A percentile compares a stretch with the other conserved stretches of the same genome.
Evolutionary conservation across 345 rosid genomes (phyloP).

Genomic region (Lepidium didymum): DNA sequence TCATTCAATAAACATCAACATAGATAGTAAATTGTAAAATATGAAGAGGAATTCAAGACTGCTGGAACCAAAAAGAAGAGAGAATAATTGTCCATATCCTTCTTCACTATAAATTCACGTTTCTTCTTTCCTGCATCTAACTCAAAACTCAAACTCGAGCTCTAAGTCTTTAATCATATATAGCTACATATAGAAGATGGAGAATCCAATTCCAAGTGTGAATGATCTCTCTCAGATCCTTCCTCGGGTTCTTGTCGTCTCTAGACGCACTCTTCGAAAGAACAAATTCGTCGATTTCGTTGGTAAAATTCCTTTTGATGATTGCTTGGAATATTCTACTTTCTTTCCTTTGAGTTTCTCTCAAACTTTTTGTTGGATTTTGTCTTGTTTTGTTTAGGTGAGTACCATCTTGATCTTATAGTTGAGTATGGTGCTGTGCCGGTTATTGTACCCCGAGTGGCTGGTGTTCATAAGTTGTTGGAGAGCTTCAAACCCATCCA

Average conservation of each 20-base stretch:
- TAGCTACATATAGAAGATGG: neutral
- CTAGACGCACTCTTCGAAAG: constrained; percentile 75
- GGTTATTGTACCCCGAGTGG: constrained; percentile 73
- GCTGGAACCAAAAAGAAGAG: neutral
- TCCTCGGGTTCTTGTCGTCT: constrained; percentile 83
- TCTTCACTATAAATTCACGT: constrained; percentile 1
- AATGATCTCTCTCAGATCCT: constrained; percentile 56
- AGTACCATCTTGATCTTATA: constrained; percentile 86
- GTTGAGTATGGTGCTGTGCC: constrained; percentile 78
- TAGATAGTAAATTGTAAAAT: neutral
- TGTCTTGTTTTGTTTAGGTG: constrained; percentile 42
- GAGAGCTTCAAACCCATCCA: constrained; percentile 91
- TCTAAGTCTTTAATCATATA: neutral
- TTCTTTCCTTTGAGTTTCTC: neutral
- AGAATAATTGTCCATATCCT: neutral
- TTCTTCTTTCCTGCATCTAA: neutral
- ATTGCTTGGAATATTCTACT: neutral
- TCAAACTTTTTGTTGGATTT: neutral
- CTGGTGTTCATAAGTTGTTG: constrained; percentile 60
- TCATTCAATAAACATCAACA: neutral
- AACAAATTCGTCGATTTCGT: constrained; percentile 90
- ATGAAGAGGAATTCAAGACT: neutral
- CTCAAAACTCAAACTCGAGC: neutral
- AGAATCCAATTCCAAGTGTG: constrained; percentile 17
- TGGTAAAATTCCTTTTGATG: constrained; percentile 28